phyloP scores from a whole-genome alignment of 257 asterid genomes.

The Osmanthus fragrans region DNA sequence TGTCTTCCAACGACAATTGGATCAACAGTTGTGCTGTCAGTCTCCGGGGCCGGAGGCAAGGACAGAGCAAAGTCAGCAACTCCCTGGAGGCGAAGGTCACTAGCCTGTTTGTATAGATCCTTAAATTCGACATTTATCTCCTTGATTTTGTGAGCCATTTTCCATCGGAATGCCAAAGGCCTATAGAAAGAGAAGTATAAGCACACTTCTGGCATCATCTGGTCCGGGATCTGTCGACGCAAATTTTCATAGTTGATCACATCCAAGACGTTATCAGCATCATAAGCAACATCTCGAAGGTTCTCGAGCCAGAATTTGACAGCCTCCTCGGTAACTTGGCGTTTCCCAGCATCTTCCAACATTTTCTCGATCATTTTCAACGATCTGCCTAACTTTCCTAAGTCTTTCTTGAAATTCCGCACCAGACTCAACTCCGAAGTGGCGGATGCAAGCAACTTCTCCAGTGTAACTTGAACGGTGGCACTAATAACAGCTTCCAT shows the following conservation, averaged over 20 bases:
- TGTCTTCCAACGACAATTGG: slow-evolving; percentile 10
- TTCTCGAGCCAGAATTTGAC: slow-evolving; percentile 21
- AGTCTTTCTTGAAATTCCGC: background rate
- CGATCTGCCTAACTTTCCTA: background rate
- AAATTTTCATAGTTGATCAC: slow-evolving; percentile 22
- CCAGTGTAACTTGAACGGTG: background rate
- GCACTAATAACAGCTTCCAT: background rate
- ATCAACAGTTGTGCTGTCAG: background rate
- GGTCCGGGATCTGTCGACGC: background rate
- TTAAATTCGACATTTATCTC: slow-evolving; percentile 11
- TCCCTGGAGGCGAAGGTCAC: background rate
- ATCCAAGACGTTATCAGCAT: slow-evolving; percentile 20
- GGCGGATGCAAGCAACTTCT: background rate
- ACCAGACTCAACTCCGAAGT: background rate
- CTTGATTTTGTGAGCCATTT: slow-evolving; percentile 15
- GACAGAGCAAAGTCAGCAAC: background rate
- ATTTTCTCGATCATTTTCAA: slow-evolving; percentile 11
- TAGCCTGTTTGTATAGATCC: slow-evolving; percentile 1
- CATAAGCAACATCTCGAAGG: slow-evolving; percentile 14
- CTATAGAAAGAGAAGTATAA: background rate
- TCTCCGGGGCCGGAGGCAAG: background rate
- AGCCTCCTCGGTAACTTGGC: background rate
- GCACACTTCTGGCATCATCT: background rate
- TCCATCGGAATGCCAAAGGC: background rate
- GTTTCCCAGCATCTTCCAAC: slow-evolving; percentile 16